Conservation (phyloP, 1,284 basidiomycete genomes). For the Heterobasidion occidentale region DNA sequence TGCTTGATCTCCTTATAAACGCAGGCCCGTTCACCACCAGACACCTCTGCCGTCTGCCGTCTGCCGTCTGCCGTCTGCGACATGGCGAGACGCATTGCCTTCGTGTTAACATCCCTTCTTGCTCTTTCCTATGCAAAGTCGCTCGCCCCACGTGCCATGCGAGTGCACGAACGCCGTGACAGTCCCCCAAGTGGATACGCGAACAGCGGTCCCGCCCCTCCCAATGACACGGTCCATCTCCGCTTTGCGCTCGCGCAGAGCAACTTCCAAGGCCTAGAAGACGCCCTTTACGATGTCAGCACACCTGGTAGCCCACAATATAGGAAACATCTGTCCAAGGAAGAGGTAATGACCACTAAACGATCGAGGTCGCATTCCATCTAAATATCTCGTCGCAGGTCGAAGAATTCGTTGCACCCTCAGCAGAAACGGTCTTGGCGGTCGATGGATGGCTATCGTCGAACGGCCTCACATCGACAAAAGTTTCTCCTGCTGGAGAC, state of each 20-base stretch:
- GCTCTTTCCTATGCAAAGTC: neutral
- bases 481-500: conserved; percentile 17
- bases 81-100: too few species aligned
- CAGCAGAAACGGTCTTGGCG: conserved; percentile 16
- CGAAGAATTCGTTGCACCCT: conserved; percentile 26
- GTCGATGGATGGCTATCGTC: conserved; percentile 23
- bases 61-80: too few species aligned
- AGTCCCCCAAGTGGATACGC: conserved; percentile 12
- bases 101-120: neutral
- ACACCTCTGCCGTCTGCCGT: too few species aligned
- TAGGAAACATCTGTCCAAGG: conserved; percentile 21
- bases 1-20: too few species aligned
- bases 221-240: conserved; percentile 11
- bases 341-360: conserved; percentile 16
- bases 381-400: conserved; percentile 16
- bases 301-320: conserved; percentile 19
- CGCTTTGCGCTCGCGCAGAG: conserved; percentile 17
- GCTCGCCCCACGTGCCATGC: neutral
- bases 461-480: conserved; percentile 18
- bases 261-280: conserved; percentile 21
- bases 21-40: too few species aligned
- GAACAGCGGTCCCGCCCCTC: conserved; percentile 8
- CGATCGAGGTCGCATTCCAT: conserved; percentile 14
- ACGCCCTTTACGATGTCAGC: conserved; percentile 19
- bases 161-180: conserved; percentile 12